Evolutionary conservation across 176 grass and related monocot genomes (phyloP).

Genomic region (Aegilops bicornis): DNA sequence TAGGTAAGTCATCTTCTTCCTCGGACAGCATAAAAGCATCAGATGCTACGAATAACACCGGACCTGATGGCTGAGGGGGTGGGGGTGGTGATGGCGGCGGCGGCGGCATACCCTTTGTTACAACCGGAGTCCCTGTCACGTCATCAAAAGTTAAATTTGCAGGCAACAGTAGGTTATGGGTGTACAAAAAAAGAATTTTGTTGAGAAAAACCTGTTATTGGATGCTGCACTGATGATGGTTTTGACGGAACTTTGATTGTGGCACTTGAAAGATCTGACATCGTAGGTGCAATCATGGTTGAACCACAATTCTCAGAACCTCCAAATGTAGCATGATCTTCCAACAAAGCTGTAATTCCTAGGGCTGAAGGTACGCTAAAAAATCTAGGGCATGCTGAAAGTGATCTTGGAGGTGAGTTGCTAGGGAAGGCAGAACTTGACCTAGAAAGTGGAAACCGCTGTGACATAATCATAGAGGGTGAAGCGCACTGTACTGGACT

Average conservation of each 20-base stretch:
- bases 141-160: constrained; percentile 15
- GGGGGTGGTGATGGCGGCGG: neutral
- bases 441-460: constrained; percentile 53
- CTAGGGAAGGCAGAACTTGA: constrained; percentile 48
- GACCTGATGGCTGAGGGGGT: neutral
- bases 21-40: constrained; percentile 20
- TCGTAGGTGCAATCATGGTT: constrained; percentile 24
- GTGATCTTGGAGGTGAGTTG: constrained; percentile 42
- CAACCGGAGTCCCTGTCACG: constrained; percentile 22
- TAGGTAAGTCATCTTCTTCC: neutral
- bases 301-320: constrained; percentile 27
- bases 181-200: constrained; percentile 1
- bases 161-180: constrained; percentile 26
- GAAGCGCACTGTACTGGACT: constrained; percentile 29
- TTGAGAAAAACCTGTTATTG: constrained; percentile 34
- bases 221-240: constrained; percentile 18
- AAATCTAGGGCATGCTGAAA: constrained; percentile 55
- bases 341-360: constrained; percentile 74
- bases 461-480: constrained; percentile 54
- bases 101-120: constrained; percentile 9
- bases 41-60: neutral
- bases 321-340: constrained; percentile 55
- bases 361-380: constrained; percentile 60
- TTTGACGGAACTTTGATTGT: constrained; percentile 28
- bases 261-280: constrained; percentile 10